Base-by-base conservation (phyloP, 352 stramenopile genomes). In the Vaucheria bursata region DNA sequence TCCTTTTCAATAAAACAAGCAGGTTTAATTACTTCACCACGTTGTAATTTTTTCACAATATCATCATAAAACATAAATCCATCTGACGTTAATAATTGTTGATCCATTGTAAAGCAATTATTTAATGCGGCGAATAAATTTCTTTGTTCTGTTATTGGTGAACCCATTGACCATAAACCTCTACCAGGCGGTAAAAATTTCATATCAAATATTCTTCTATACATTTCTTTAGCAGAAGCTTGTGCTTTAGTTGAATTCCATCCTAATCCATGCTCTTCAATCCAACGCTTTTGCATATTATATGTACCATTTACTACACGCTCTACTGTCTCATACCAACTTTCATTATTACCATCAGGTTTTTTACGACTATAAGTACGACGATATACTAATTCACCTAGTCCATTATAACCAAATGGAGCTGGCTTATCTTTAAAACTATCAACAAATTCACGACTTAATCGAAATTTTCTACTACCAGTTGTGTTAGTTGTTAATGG, bases 291-390 rank as follows among this genome's bases (percentile, higher is more conserved):
- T 79, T 96, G 91, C 89, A 97, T 94, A 68, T 83, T 90, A 84
- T 94, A 97, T 7, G 92, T 95, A 50, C 92, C 92, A 73, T 97
- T 95, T 34, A 97, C 91, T 53, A 97, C 92, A 25, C 92, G 88
- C 80, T 93, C 89, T 32, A 97, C 90, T 0, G 92, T 96, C 77
- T 97, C 89, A 37, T 79, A 82, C 53, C 53, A 68, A 2, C 7
- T 34, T 34, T 68, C 53, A 2, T 7, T 34, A 2, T 68, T 34
- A 34, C 53, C 53, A 7, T 7, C 53, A 2, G 34, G 2, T 2
- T 37, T 2, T 31, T 68, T 37, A 34, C 91, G 88, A 35, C 91
- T 90, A 84, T 96, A 96, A 64, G 91, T 94, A 33, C 91, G 85
- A 84, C 89, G 88, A 86, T 93, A 96, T 38, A 95, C 91, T 71